Evolutionary conservation across 2,329 filamentous ascomycete species (phyloP).

Genomic region (Curvularia lunata): DNA sequence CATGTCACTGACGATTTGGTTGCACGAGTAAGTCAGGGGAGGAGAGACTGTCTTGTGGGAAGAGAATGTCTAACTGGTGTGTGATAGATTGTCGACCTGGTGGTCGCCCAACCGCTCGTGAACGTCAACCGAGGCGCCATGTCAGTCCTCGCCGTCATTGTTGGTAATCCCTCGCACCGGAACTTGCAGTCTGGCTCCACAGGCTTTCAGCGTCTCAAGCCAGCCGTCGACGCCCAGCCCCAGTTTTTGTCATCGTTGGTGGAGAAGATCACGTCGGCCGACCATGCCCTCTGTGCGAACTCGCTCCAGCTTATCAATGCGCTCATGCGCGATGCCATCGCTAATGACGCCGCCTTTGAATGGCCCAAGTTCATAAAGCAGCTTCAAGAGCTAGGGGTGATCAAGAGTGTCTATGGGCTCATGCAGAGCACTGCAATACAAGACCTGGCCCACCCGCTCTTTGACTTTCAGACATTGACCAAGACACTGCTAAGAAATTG

Average conservation of each 20-base stretch:
- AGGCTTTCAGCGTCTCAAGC: slow-evolving; percentile 90
- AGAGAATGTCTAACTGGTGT: slow-evolving; percentile 17
- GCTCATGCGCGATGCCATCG: slow-evolving; percentile 88
- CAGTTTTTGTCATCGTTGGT: slow-evolving; percentile 96
- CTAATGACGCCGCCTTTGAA: slow-evolving; percentile 76
- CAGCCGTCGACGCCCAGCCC: slow-evolving; percentile 86
- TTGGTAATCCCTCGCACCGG: slow-evolving; percentile 76
- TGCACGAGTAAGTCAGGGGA: slow-evolving; percentile 60
- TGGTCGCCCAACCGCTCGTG: slow-evolving; percentile 93
- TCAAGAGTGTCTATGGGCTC: slow-evolving; percentile 84
- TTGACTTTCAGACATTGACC: slow-evolving; percentile 92
- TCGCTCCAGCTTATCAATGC: slow-evolving; percentile 95
- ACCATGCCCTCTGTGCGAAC: slow-evolving; percentile 95
- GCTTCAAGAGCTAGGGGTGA: slow-evolving; percentile 89
- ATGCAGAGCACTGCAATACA: slow-evolving; percentile 95
- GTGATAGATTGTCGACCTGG: slow-evolving; percentile 80
- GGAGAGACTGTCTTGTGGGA: not conserved
- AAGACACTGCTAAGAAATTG: slow-evolving; percentile 88
- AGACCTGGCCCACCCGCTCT: slow-evolving; percentile 84
- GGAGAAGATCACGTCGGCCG: slow-evolving; percentile 86
- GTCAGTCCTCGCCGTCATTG: slow-evolving; percentile 92
- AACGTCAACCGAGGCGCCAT: slow-evolving; percentile 97
- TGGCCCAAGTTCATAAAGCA: slow-evolving; percentile 96
- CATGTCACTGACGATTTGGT: slow-evolving; percentile 77
- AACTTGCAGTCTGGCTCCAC: slow-evolving; percentile 67